Conservation (phyloP, 2,329 filamentous ascomycete genomes). For the Fusarium sp. region DNA sequence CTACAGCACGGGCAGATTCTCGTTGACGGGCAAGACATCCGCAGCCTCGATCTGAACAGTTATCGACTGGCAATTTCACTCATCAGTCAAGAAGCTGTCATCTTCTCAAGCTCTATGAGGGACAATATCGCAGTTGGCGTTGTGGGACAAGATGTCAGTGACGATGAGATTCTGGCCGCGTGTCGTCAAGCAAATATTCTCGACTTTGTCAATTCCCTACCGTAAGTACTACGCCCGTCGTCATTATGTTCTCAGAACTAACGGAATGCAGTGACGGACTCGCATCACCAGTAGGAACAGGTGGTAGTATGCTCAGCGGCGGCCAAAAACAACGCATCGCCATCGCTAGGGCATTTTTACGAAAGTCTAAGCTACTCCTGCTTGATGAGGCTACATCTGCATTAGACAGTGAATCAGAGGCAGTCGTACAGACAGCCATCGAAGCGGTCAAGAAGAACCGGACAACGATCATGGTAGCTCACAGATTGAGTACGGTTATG, state of each 20-base stretch:
- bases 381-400: conserved; percentile 77
- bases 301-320: conserved; percentile 72
- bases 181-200: conserved; percentile 74
- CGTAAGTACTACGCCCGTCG: conserved; percentile 56
- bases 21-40: conserved; percentile 70
- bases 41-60: conserved; percentile 66
- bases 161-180: conserved; percentile 62
- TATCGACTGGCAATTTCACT: conserved; percentile 75
- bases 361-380: conserved; percentile 71
- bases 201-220: conserved; percentile 75
- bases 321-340: conserved; percentile 77
- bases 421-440: conserved; percentile 73
- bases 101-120: conserved; percentile 75
- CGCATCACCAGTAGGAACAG: background rate
- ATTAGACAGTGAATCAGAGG: conserved; percentile 71
- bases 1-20: conserved; percentile 67
- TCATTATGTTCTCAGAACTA: background rate
- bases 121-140: conserved; percentile 69
- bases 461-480: conserved; percentile 78
- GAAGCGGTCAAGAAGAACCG: conserved; percentile 69
- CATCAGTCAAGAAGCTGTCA: conserved; percentile 78
- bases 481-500: conserved; percentile 56
- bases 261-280: background rate
- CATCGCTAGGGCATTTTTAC: conserved; percentile 75
- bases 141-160: conserved; percentile 69